A percentile compares a stretch with the other conserved stretches of the same genome.
These are phyloP conservation scores for Trichosporon faecale DNA, from an alignment of 1,284 basidiomycete species.

Conservation along the genomic window DNA sequence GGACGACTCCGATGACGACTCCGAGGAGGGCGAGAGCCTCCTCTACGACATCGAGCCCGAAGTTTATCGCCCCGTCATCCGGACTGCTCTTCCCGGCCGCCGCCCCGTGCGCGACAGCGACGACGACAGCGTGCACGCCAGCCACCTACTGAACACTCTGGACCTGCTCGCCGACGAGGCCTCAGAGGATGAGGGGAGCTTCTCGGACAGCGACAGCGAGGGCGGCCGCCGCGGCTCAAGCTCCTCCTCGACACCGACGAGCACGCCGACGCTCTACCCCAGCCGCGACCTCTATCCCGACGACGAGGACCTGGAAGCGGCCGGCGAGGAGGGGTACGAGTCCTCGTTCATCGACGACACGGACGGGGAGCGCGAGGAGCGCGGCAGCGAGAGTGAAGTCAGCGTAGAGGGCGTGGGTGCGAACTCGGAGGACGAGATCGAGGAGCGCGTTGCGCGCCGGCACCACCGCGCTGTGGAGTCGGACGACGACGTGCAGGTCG, in stretches of 20 bases:
- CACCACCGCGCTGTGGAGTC: background rate
- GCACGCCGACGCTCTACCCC: background rate
- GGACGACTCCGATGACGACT: constrained; percentile 5
- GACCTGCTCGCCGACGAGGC: constrained; percentile 14
- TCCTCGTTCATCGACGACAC: constrained; percentile 25
- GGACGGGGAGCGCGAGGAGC: background rate
- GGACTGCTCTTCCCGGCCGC: background rate
- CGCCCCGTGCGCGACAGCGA: background rate
- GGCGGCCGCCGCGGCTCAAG: background rate
- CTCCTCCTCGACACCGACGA: background rate
- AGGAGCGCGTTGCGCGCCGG: background rate
- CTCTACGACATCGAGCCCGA: background rate
- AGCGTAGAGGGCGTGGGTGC: background rate
- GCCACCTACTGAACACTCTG: background rate
- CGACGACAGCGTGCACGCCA: background rate
- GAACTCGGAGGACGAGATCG: constrained; percentile 11
- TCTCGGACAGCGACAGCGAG: background rate
- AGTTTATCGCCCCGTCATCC: background rate
- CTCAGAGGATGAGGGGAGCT: constrained; percentile 8
- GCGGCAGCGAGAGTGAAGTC: constrained; percentile 11
- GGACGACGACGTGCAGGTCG: constrained; percentile 24
- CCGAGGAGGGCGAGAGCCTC: background rate
- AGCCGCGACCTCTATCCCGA: background rate
- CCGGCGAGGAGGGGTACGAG: constrained; percentile 22
- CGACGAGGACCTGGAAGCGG: constrained; percentile 1